These are phyloP conservation scores for Populus alba DNA, from an alignment of 345 rosid genomes.

Conservation along the genomic window DNA sequence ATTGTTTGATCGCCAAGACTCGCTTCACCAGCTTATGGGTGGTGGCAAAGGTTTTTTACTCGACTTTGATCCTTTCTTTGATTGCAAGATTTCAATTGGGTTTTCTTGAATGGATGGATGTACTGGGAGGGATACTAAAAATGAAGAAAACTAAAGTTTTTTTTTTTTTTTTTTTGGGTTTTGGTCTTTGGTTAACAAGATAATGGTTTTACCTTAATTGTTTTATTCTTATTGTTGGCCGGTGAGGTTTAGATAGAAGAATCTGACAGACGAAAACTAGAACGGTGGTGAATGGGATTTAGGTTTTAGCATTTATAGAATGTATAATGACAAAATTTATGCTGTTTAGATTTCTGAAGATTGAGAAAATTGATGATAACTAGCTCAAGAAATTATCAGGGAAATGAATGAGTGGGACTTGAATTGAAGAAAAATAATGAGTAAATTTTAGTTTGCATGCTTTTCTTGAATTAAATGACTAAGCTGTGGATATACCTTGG, in stretches of 20 bases:
- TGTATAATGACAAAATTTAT: background rate
- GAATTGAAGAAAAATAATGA: background rate
- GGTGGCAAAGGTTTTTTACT: slow-evolving; percentile 35
- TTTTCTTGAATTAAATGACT: no score
- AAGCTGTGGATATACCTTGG: no score
- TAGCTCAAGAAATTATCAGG: background rate
- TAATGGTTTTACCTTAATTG: background rate
- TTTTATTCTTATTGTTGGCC: background rate
- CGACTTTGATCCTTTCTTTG: background rate
- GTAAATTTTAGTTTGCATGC: no score
- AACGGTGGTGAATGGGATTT: no score
- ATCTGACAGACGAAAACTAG: background rate
- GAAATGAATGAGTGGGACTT: background rate
- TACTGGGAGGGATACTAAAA: no score
- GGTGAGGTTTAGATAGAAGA: background rate
- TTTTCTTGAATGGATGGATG: background rate
- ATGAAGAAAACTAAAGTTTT: background rate
- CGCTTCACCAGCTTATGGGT: slow-evolving; percentile 46
- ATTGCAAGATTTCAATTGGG: background rate
- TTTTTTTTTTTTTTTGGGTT: background rate
- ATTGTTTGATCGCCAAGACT: slow-evolving; percentile 36
- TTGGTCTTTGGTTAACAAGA: background rate
- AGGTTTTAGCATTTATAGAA: background rate
- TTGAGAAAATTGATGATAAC: background rate
- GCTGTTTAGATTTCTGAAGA: background rate